These are phyloP conservation scores for Sonneratia caseolaris DNA, from an alignment of 345 rosid species.

Conservation along the genomic window DNA sequence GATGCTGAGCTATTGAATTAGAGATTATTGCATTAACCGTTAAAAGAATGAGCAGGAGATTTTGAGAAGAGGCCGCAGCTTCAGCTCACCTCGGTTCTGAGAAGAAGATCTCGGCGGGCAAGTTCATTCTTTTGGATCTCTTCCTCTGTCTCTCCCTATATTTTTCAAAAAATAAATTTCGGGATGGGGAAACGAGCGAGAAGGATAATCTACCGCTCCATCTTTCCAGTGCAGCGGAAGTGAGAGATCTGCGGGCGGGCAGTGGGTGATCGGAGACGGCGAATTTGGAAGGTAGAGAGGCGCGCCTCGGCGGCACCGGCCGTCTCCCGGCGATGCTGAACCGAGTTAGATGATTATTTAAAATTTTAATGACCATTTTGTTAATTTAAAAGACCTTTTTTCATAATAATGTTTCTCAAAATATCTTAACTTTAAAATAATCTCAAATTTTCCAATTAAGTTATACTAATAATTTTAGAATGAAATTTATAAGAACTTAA, in stretches of 20 bases:
- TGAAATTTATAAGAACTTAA: too few relatives aligned
- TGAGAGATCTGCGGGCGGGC: conserved; percentile 3
- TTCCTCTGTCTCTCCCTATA: not conserved
- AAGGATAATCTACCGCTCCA: not conserved
- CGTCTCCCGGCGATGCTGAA: too few relatives aligned
- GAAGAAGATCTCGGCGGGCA: not conserved
- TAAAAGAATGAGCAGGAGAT: not conserved
- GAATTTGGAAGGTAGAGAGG: too few relatives aligned
- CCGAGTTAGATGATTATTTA: too few relatives aligned
- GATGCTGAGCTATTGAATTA: not conserved
- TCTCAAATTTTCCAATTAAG: too few relatives aligned
- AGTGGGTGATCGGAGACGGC: not conserved
- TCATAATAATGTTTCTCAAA: too few relatives aligned
- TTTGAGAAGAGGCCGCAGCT: not conserved
- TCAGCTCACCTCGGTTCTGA: not conserved
- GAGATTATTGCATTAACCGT: not conserved
- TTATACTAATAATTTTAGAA: too few relatives aligned
- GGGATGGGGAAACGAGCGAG: too few relatives aligned
- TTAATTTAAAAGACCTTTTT: too few relatives aligned
- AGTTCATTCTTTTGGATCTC: not conserved
- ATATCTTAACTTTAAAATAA: too few relatives aligned
- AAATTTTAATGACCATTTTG: too few relatives aligned
- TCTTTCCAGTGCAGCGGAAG: not conserved
- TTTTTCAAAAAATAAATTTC: too few relatives aligned
- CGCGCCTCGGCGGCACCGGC: not conserved